A percentile compares a stretch with the other conserved stretches of the same genome.
These are phyloP conservation scores for Crithidia mellificae DNA, from an alignment of 208 protist species.

Conservation along the genomic window DNA sequence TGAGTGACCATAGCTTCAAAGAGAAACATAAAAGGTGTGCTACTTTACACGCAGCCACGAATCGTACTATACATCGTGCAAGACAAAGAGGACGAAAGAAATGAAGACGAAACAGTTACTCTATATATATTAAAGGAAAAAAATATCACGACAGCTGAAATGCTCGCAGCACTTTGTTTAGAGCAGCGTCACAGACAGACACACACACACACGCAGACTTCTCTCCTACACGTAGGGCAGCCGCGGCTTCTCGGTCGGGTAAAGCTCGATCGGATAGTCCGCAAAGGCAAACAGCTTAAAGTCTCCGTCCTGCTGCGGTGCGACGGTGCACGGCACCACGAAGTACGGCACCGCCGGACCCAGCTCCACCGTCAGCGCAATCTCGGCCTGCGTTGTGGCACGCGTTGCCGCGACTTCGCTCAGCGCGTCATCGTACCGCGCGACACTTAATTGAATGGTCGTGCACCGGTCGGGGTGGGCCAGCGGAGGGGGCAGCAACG, in stretches of 20 bases:
- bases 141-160: too few relatives aligned
- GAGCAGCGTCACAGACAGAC: too few relatives aligned
- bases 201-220: too few relatives aligned
- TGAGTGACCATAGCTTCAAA: too few relatives aligned
- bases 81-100: too few relatives aligned
- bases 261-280: slow-evolving; percentile 69
- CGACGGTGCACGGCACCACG: slow-evolving; percentile 77
- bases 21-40: too few relatives aligned
- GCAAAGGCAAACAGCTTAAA: slow-evolving; percentile 88
- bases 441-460: slow-evolving; percentile 78
- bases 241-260: slow-evolving; percentile 52
- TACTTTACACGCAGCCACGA: too few relatives aligned
- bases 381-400: slow-evolving; percentile 54
- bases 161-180: too few relatives aligned
- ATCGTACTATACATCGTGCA: too few relatives aligned
- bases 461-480: slow-evolving; percentile 66
- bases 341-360: slow-evolving; percentile 59
- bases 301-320: slow-evolving; percentile 76
- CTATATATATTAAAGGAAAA: too few relatives aligned
- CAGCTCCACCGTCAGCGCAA: slow-evolving; percentile 52
- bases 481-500: slow-evolving; percentile 67
- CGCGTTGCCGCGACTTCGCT: slow-evolving; percentile 46
- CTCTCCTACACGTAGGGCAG: slow-evolving; percentile 53
- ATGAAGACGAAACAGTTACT: too few relatives aligned
- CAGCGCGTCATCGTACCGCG: slow-evolving; percentile 60